Evolutionary conservation across 2,329 filamentous ascomycete genomes (phyloP), one percentile per base, ranked within the genome.

Genomic region (Corinectria fuckeliana): DNA sequence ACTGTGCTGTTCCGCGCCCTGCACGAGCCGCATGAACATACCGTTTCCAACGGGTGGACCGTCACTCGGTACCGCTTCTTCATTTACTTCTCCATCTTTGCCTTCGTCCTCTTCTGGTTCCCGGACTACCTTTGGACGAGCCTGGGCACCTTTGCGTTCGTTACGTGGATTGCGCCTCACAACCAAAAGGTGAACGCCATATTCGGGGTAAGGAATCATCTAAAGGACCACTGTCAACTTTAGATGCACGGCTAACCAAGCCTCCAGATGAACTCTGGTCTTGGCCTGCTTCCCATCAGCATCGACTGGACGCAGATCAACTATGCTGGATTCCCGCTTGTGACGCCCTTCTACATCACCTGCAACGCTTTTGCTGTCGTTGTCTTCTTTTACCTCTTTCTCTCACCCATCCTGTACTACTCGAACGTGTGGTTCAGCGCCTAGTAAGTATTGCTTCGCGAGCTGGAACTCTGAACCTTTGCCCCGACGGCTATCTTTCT

Each of bases 261-360:
- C 4, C 7, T 6, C 14, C 23, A 58, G 56, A 58, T 58, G 56
- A 58, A 58, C 50, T 58, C 56, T 25, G 56, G 56, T 6, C 38
- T 58, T 23, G 56, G 56, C 2, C 18, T 58, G 5, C 16, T 58
- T 10, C 56, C 56, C 3, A 25, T 58, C 18, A 58, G 56, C 6
- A 25, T 58, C 20, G 56, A 58, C 14, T 58, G 56, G 56, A 58
- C 56, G 8, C 50, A 58, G 14, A 58, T 58, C n/a, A 58, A 58
- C 44, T 58, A 54, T n/a, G 56, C 56, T 0, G 56, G 56, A 5
- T 9, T 9, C 11, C 56, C 56, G 2, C 56, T 58, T 9, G 53
- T 47, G 2, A 54, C 56, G 1, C 56, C 56, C 1, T 58, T 58
- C 44, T 58, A 58, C 7, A 45, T 58, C 9, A 58, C 56, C 3